Percentiles rank a stretch among this genome's conserved stretches.
Conservation (phyloP, 192 early-diverging fungal species). For the Obelidium mucronatum region DNA sequence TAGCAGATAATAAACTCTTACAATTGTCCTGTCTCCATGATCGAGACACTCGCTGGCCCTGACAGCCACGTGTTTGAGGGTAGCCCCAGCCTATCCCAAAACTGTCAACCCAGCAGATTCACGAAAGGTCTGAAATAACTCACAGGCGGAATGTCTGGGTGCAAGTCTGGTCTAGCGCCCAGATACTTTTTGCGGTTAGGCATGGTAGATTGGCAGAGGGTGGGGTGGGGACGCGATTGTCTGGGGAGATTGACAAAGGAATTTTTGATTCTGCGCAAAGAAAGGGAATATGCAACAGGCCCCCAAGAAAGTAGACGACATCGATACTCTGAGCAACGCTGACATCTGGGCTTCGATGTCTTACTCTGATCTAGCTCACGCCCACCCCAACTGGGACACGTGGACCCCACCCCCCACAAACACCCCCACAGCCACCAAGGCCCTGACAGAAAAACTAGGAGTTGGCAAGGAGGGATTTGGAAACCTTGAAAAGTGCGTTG, state of each 20-base stretch:
- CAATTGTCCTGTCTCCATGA: conserved; percentile 27
- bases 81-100: neutral
- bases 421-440: neutral
- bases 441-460: neutral
- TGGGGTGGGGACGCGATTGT: neutral
- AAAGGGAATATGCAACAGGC: neutral
- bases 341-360: conserved; percentile 22
- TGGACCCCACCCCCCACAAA: conserved; percentile 23
- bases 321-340: conserved; percentile 4
- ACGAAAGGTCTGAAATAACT: too few species aligned
- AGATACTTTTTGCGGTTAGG: conserved; percentile 21
- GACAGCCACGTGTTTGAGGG: neutral
- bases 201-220: neutral
- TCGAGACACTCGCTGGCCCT: conserved; percentile 37
- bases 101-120: too few species aligned
- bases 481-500: conserved; percentile 24
- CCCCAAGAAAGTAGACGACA: neutral
- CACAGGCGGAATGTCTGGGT: conserved; percentile 41
- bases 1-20: neutral
- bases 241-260: too few species aligned
- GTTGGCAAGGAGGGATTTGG: conserved; percentile 9
- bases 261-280: too few species aligned
- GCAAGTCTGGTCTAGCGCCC: conserved; percentile 32
- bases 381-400: conserved; percentile 35
- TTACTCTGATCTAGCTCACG: neutral